Percentiles rank a stretch among this genome's conserved stretches.
Conservation (phyloP, 179 eudicot species). For the Silene noctiflora region DNA sequence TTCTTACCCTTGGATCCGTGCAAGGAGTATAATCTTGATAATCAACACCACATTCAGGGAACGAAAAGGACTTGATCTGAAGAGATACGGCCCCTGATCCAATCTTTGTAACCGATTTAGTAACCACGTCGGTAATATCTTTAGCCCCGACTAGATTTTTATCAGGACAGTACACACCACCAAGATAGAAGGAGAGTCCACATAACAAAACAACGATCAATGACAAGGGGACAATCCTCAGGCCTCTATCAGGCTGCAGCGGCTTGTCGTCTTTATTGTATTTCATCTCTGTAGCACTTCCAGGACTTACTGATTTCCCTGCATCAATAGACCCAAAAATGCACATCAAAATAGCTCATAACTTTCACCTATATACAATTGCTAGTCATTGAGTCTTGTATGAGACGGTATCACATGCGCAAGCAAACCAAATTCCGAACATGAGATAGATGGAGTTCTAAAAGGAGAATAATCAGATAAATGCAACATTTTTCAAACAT, state of each 20-base stretch:
- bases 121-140: conserved; percentile 29
- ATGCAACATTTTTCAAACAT: no score
- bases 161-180: conserved; percentile 67
- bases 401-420: background rate
- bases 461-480: background rate
- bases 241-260: conserved; percentile 45
- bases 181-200: conserved; percentile 86
- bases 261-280: conserved; percentile 55
- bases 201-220: conserved; percentile 59
- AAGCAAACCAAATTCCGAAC: background rate
- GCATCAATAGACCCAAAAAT: conserved; percentile 10
- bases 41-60: conserved; percentile 63
- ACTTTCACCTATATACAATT: background rate
- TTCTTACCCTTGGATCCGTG: conserved; percentile 84
- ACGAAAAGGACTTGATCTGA: conserved; percentile 56
- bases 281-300: conserved; percentile 49
- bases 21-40: conserved; percentile 94
- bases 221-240: conserved; percentile 47
- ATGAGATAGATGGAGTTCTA: background rate
- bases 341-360: background rate
- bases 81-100: conserved; percentile 36
- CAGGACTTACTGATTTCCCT: conserved; percentile 11
- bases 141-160: conserved; percentile 31
- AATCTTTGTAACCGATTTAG: conserved; percentile 33
- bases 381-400: no score